Evolutionary conservation across 495 filamentous ascomycete genomes (phyloP).

Genomic region (Hyaloscypha finlandica): DNA sequence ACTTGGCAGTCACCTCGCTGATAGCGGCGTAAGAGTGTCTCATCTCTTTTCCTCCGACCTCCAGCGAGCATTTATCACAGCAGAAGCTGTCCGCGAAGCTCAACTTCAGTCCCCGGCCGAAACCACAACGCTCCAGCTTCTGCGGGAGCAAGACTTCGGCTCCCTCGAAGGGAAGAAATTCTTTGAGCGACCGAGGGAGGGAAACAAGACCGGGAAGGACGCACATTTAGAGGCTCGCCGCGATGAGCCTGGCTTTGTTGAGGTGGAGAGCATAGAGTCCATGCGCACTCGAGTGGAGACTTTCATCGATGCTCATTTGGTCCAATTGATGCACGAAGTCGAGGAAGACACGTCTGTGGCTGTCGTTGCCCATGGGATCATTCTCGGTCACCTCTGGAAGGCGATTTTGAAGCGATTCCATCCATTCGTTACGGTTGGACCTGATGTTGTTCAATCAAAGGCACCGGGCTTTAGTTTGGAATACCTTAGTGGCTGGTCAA

Average conservation of each 20-base stretch:
- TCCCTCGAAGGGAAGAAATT: slow-evolving; percentile 64
- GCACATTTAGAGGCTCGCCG: slow-evolving; percentile 17
- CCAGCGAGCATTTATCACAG: slow-evolving; percentile 71
- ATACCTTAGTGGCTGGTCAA: slow-evolving; percentile 60
- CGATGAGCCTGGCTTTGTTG: slow-evolving; percentile 46
- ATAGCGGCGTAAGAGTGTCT: slow-evolving; percentile 40
- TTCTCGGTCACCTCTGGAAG: slow-evolving; percentile 68
- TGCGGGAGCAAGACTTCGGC: slow-evolving; percentile 75
- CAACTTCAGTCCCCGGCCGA: slow-evolving; percentile 39
- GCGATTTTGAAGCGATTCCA: slow-evolving; percentile 58
- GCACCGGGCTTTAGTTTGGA: slow-evolving; percentile 21
- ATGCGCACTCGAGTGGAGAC: slow-evolving; percentile 61
- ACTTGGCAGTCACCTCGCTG: slow-evolving; percentile 61
- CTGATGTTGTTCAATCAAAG: slow-evolving; percentile 25
- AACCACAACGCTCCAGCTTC: slow-evolving; percentile 51
- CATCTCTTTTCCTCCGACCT: slow-evolving; percentile 81
- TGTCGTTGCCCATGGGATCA: slow-evolving; percentile 79
- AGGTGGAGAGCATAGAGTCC: slow-evolving; percentile 59
- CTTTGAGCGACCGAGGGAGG: slow-evolving; percentile 15
- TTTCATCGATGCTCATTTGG: slow-evolving; percentile 64
- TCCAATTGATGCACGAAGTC: slow-evolving; percentile 52
- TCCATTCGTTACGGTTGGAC: slow-evolving; percentile 37
- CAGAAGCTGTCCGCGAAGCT: slow-evolving; percentile 59
- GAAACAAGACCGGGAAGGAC: slow-evolving; percentile 21
- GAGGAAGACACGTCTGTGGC: slow-evolving; percentile 45